phyloP scores from a whole-genome alignment of 2,329 filamentous ascomycete genomes.

The Pyricularia pennisetigena region DNA sequence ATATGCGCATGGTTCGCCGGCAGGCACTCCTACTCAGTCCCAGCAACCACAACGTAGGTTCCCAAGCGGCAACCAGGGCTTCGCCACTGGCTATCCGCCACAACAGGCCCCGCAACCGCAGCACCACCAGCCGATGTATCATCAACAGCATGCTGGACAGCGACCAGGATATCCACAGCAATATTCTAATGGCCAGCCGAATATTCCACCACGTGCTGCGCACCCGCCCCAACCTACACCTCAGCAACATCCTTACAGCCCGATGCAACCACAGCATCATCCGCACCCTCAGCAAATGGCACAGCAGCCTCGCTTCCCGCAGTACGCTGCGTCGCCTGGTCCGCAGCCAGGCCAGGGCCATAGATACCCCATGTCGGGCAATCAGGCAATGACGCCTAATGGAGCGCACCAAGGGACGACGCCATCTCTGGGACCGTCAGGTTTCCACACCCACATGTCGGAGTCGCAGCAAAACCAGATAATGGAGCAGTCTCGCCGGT shows the following conservation, averaged over 20 bases:
- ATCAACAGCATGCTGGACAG: constrained; percentile 4
- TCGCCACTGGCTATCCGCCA: constrained; percentile 10
- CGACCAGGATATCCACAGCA: constrained; percentile 1
- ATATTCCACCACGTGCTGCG: constrained; percentile 8
- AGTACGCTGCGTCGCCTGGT: not conserved
- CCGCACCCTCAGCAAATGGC: not conserved
- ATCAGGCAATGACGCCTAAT: not conserved
- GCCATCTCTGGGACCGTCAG: constrained; percentile 1
- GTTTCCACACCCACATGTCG: constrained; percentile 3
- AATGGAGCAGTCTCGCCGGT: constrained; percentile 16
- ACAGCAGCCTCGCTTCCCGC: not conserved
- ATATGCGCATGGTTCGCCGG: not conserved
- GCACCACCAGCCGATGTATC: constrained; percentile 15
- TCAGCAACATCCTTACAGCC: constrained; percentile 3
- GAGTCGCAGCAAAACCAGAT: constrained; percentile 14
- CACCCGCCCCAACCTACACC: constrained; percentile 14
- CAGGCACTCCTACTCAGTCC: constrained; percentile 1
- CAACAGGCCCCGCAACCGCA: constrained; percentile 12
- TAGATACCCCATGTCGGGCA: not conserved
- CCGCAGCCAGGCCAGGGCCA: constrained; percentile 1
- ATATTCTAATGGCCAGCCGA: constrained; percentile 29
- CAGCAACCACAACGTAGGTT: constrained; percentile 5
- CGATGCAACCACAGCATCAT: constrained; percentile 4
- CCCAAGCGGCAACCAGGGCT: not conserved
- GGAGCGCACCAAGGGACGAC: not conserved